Evolutionary conservation across 208 protist genomes (phyloP).

Genomic region (Acanthamoeba castellanii): DNA sequence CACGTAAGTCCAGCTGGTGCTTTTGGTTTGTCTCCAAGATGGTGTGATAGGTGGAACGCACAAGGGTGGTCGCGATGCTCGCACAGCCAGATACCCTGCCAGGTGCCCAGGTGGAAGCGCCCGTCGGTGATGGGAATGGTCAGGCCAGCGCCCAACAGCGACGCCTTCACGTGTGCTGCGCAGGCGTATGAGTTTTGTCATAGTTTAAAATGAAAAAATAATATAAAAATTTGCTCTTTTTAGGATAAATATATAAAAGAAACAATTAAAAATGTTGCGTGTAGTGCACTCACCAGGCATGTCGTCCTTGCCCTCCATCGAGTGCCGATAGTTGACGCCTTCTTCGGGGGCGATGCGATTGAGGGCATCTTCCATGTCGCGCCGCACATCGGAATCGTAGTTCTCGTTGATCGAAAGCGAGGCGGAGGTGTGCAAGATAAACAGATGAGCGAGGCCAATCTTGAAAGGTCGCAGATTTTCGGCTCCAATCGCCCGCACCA

Average conservation of each 20-base stretch:
- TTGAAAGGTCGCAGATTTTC: constrained; percentile 43
- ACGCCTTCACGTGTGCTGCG: constrained; percentile 81
- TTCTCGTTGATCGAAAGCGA: constrained; percentile 86
- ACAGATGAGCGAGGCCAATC: constrained; percentile 73
- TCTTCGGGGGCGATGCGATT: constrained; percentile 79
- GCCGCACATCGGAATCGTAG: constrained; percentile 80
- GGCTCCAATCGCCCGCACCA: not conserved
- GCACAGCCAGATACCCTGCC: constrained; percentile 81
- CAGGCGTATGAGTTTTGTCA: not conserved
- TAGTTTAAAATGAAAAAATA: not conserved
- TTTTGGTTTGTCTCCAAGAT: no score
- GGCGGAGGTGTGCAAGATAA: constrained; percentile 85
- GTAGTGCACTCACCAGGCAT: constrained; percentile 70
- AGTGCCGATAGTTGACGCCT: constrained; percentile 75
- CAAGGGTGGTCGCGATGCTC: constrained; percentile 68
- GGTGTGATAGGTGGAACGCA: not conserved
- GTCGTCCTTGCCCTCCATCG: constrained; percentile 81
- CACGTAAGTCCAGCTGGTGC: not conserved
- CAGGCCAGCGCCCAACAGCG: constrained; percentile 73
- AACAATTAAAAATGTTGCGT: not conserved
- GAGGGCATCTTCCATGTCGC: constrained; percentile 79
- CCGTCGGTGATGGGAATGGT: constrained; percentile 85
- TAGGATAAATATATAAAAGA: not conserved
- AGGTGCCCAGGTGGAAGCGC: constrained; percentile 81
- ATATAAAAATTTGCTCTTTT: no score